phyloP scores from a whole-genome alignment of 257 asterid species.

The Prunella vulgaris region DNA sequence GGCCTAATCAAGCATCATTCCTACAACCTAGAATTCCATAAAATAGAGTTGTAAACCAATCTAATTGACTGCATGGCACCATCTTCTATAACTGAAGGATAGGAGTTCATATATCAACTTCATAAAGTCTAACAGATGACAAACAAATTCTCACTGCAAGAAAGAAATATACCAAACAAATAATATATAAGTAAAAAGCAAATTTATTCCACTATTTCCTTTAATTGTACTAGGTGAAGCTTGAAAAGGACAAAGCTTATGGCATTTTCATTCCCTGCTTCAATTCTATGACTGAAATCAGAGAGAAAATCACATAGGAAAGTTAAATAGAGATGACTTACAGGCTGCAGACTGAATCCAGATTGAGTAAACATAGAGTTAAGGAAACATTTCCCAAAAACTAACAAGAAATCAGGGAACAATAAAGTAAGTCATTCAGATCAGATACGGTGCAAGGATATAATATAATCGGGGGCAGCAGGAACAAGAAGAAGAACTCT shows the following conservation, averaged over 20 bases:
- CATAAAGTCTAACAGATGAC: neutral
- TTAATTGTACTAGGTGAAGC: neutral
- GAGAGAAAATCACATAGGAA: neutral
- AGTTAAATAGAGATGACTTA: constrained; percentile 38
- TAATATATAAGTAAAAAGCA: neutral
- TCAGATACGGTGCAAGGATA: constrained; percentile 50
- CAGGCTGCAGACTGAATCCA: constrained; percentile 95
- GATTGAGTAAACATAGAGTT: constrained; percentile 74
- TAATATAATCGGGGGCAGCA: constrained; percentile 98
- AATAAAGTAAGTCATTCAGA: constrained; percentile 2
- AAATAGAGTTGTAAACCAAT: neutral
- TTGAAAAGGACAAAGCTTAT: neutral
- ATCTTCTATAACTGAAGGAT: neutral
- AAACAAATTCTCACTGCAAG: neutral
- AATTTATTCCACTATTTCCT: neutral
- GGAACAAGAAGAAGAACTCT: constrained; percentile 94
- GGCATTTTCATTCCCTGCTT: constrained; percentile 11
- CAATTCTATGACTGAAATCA: neutral
- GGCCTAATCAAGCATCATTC: neutral
- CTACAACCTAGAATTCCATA: neutral
- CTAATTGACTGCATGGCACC: neutral
- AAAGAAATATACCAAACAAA: neutral
- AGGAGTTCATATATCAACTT: neutral
- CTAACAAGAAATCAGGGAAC: constrained; percentile 15
- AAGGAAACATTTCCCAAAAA: constrained; percentile 41